A percentile compares a stretch with the other conserved stretches of the same genome.
Conservation (phyloP, 208 protist species). For the Vickermania spadyakhi region DNA sequence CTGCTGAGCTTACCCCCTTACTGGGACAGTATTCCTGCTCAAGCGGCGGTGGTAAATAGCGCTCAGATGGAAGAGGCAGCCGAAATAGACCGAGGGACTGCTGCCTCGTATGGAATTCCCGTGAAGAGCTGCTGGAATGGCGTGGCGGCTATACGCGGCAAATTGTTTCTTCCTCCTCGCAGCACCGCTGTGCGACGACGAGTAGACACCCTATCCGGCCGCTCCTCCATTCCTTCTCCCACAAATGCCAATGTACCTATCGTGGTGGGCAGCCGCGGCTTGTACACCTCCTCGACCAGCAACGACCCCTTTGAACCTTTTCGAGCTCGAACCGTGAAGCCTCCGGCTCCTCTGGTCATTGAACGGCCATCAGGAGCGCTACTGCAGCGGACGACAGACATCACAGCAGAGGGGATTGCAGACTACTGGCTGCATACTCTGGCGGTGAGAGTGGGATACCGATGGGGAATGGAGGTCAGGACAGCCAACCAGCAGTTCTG, state of each 20-base stretch:
- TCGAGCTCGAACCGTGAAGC: too few species aligned
- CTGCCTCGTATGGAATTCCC: conserved; percentile 11
- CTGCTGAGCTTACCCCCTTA: conserved; percentile 40
- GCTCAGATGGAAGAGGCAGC: conserved; percentile 9
- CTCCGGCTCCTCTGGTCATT: not conserved
- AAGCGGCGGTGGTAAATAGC: conserved; percentile 26
- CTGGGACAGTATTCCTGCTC: conserved; percentile 28
- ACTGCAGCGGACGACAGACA: not conserved
- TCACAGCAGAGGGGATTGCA: not conserved
- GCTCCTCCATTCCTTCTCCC: not conserved
- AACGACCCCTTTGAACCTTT: not conserved
- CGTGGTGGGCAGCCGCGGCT: not conserved
- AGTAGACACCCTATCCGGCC: not conserved
- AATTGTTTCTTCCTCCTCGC: conserved; percentile 28
- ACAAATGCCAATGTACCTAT: not conserved
- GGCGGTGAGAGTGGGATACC: not conserved
- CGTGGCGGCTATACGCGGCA: conserved; percentile 51
- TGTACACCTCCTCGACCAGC: not conserved
- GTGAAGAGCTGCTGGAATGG: conserved; percentile 85
- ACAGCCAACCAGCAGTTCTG: not conserved
- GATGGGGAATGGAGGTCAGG: not conserved
- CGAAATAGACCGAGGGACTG: not conserved
- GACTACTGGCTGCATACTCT: not conserved
- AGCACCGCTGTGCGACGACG: not conserved
- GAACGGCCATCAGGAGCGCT: not conserved